Base-by-base conservation (phyloP, 1,139 yeast species). In the Debaryomycetaceae sp. region DNA sequence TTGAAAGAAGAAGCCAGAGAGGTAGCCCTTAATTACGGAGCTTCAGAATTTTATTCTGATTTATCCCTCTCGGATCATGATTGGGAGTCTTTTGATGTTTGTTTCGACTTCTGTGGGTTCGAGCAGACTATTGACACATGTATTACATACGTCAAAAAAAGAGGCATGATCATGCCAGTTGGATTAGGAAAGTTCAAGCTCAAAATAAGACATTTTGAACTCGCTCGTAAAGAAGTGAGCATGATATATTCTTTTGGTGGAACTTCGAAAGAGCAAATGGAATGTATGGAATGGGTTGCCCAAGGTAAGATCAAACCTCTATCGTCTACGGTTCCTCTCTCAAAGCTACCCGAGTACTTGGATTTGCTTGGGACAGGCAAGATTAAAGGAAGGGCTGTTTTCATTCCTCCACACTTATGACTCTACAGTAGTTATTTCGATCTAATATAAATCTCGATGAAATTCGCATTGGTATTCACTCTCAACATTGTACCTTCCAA, bases 231-330 rank as follows among this genome's bases (percentile, higher is more conserved):
- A 50, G 81, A 77, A 54, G 63, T 73, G 30, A 63, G 68, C 42
- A 53, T 76, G 37, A 56, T 68, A 36, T 75, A 67, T 47, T 66
- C 70, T 38, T 74, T 75, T 53, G 80, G 81, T 39, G 83, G 83
- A 20, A 66, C 68, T 13, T 67, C 76, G 4, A 49, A 55, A 7
- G 81, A 77, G 45, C 79, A 73, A 49, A 50, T 59, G 22, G 78
- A 76, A 48, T 66, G 73, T 45, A 65, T 77, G 66, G 56, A 68
- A 35, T 71, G 80, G 76, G 65, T 76, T 34, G 53, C 63, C 2
- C 50, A 57, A 45, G 81, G 80, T 4, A 61, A 55, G 41, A 60
- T 78, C 40, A 65, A 59, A 42, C 81, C 82, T 1, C 53, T 65
- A 14, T 63, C 69, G 23, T 58, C 59, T 11, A 51, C 58, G 11